phyloP scores from a whole-genome alignment of 2,329 filamentous ascomycete species.

The Acrocalymma vagum region DNA sequence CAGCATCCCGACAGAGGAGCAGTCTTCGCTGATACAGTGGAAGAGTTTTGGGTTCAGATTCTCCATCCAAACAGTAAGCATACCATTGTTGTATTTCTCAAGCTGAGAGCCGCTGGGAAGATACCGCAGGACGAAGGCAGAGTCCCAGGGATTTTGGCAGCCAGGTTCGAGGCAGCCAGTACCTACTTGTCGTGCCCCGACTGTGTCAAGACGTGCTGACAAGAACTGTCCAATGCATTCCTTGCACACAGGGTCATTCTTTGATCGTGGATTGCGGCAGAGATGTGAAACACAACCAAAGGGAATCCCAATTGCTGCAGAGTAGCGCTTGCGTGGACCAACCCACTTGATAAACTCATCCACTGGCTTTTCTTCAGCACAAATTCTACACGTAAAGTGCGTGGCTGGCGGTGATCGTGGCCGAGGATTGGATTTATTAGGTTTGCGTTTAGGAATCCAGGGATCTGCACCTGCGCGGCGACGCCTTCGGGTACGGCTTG shows the following conservation, averaged over 20 bases:
- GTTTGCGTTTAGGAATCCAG: conserved; percentile 31
- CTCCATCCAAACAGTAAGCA: conserved; percentile 30
- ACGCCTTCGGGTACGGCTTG: neutral
- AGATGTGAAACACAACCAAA: conserved; percentile 31
- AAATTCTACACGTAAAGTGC: conserved; percentile 36
- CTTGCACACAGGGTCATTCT: conserved; percentile 36
- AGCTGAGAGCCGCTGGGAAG: conserved; percentile 20
- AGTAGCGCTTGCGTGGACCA: conserved; percentile 5
- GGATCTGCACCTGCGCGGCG: conserved; percentile 25
- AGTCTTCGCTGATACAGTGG: conserved; percentile 24
- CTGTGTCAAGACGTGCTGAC: conserved; percentile 27
- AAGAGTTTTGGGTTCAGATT: conserved; percentile 11
- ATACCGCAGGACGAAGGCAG: conserved; percentile 25
- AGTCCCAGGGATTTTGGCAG: conserved; percentile 28
- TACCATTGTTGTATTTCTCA: conserved; percentile 35
- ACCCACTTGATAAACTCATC: conserved; percentile 29
- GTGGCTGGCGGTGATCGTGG: conserved; percentile 18
- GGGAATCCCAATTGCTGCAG: conserved; percentile 17
- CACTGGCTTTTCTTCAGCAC: conserved; percentile 22
- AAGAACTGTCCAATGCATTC: conserved; percentile 31
- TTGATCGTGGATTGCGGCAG: conserved; percentile 23
- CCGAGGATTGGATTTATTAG: conserved; percentile 12
- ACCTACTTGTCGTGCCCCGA: conserved; percentile 26
- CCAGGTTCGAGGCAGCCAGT: conserved; percentile 33
- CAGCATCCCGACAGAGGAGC: conserved; percentile 21